Base-by-base conservation (phyloP, 805 yeast genomes). In the Torulaspora delbrueckii region DNA sequence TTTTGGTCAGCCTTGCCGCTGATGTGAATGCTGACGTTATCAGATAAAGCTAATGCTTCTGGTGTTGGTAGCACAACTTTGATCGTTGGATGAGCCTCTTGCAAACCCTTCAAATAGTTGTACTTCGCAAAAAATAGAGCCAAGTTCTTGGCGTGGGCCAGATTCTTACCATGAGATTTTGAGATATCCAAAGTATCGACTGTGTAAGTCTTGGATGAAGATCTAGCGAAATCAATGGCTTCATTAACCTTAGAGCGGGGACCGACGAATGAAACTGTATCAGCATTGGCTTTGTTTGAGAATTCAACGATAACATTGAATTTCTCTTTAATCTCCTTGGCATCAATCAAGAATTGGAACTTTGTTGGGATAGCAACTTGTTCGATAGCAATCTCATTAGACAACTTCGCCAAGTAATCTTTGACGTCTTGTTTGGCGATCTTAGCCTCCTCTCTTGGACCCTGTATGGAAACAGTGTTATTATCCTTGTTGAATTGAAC, bases 131-230 rank as follows among this genome's bases (percentile, higher is more conserved):
- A 82, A 63, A 74, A 86, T 9, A 83, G 74, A 35, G 88, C 83
- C 46, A 93, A 72, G 33, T 81, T 76, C 50, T 79, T 78, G 8
- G 96, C 96, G 58, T 93, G 98, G 13, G 70, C 63, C 43, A 78
- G 60, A 60, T 86, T 79, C 53, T 85, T 86, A 58, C 88, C 86
- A 64, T 93, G 97, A 25, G 98, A 96, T 66, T 78, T 83, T 8
- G 95, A 81, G 65, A 93, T 82, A 58, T 89, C 96, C 59, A 93
- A 73, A 28, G 79, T 68, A 53, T 82, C 88, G 33, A 82, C 78
- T 46, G 74, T 70, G 60, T 74, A 79, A 45, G 77, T 73, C 39
- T 80, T 71, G 27, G 93, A 77, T 34, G 79, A 71, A 40, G 73
- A 62, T 63, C 81, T 77, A 12, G 91, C 86, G 48, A 67, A 69